Conservation (phyloP, 495 filamentous ascomycete species). For the Podospora fimiseda region DNA sequence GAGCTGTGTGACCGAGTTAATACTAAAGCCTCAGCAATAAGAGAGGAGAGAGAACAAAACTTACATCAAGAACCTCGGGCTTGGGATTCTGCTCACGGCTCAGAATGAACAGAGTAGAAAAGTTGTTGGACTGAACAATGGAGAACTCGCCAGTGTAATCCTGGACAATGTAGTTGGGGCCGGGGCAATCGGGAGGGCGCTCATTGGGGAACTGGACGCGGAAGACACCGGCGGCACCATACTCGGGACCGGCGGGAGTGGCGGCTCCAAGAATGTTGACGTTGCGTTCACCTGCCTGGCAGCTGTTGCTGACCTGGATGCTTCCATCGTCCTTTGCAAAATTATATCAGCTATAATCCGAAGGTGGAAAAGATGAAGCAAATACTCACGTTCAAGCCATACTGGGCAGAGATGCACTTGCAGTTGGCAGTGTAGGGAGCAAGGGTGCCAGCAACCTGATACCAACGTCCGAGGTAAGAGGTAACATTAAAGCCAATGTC, state of each 20-base stretch:
- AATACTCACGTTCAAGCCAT: conserved; percentile 14
- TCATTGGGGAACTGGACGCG: conserved; percentile 17
- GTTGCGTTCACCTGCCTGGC: conserved; percentile 11
- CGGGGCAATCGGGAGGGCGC: conserved; percentile 16
- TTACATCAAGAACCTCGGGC: conserved; percentile 11
- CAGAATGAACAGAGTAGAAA: conserved; percentile 16
- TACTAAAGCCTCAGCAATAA: background rate
- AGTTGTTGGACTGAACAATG: conserved; percentile 19
- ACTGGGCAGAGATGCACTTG: conserved; percentile 17
- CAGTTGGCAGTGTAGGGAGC: conserved; percentile 12
- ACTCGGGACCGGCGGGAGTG: conserved; percentile 11
- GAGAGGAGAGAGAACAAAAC: background rate
- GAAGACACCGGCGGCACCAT: conserved; percentile 16
- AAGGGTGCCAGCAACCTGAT: conserved; percentile 18
- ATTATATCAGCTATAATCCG: background rate
- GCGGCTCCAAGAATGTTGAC: conserved; percentile 16
- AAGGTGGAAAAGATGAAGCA: background rate
- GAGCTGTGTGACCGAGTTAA: conserved; percentile 6
- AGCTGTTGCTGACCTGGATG: conserved; percentile 17
- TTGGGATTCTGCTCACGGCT: conserved; percentile 16
- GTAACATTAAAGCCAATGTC: conserved; percentile 13
- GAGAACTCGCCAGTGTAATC: conserved; percentile 19
- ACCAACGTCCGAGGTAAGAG: conserved; percentile 19
- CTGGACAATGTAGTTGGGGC: conserved; percentile 21
- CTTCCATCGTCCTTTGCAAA: conserved; percentile 15